A percentile compares a stretch with the other conserved stretches of the same genome.
phyloP scores from a whole-genome alignment of 2,329 filamentous ascomycete genomes.

The Aspergillus fischeri region DNA sequence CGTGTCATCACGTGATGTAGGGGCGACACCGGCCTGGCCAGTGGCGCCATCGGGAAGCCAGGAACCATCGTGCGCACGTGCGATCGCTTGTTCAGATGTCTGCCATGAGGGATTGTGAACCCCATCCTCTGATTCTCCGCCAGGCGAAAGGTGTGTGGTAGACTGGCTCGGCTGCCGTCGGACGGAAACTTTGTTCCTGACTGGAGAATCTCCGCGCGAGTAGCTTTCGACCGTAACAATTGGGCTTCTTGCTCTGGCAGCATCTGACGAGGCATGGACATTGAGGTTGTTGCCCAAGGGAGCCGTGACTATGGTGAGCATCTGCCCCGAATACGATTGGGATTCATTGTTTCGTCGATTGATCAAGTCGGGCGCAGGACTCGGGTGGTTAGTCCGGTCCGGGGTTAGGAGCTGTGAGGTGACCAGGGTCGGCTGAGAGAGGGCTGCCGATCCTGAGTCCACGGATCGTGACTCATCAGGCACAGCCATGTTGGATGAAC shows the following conservation, averaged over 20 bases:
- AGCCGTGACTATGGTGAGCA: constrained; percentile 23
- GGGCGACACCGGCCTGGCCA: constrained; percentile 46
- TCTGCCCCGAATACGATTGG: constrained; percentile 14
- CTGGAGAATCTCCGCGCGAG: constrained; percentile 42
- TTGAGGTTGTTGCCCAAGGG: constrained; percentile 22
- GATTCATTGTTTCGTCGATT: constrained; percentile 12
- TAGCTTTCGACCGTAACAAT: constrained; percentile 43
- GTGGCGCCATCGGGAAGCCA: constrained; percentile 40
- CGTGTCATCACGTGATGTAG: constrained; percentile 42
- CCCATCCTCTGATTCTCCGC: constrained; percentile 25
- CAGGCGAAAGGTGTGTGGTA: constrained; percentile 34
- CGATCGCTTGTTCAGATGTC: constrained; percentile 18
- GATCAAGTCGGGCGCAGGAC: constrained; percentile 23
- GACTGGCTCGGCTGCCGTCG: constrained; percentile 30
- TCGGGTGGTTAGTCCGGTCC: constrained; percentile 27
- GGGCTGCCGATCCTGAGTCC: constrained; percentile 6
- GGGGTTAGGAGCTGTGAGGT: constrained; percentile 32
- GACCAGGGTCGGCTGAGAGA: constrained; percentile 15
- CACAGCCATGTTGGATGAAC: constrained; percentile 1
- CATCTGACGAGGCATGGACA: constrained; percentile 14
- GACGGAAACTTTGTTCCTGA: constrained; percentile 21
- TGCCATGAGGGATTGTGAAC: constrained; percentile 17
- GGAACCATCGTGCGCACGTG: constrained; percentile 43
- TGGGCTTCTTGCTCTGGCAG: constrained; percentile 36
- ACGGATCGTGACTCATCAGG: background rate